Evolutionary conservation across 2,329 filamentous ascomycete species (phyloP).

Genomic region (Orbilia brochopaga): DNA sequence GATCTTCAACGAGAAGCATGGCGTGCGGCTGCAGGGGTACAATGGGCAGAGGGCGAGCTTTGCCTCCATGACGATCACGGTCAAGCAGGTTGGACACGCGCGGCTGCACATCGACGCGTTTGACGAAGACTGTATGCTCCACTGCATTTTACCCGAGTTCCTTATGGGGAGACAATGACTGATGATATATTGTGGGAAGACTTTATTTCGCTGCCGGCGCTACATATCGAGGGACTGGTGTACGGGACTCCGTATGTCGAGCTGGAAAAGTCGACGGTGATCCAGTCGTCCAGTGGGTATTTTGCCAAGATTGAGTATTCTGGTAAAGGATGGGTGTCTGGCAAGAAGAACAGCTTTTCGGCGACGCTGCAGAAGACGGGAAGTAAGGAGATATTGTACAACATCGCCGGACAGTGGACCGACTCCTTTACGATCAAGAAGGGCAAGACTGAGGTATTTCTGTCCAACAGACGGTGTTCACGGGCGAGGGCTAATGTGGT

Average conservation of each 20-base stretch:
- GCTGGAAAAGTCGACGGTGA: constrained; percentile 82
- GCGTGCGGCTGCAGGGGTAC: constrained; percentile 82
- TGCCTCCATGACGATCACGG: constrained; percentile 80
- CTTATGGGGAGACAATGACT: not conserved
- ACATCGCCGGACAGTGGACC: constrained; percentile 88
- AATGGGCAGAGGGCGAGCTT: constrained; percentile 97
- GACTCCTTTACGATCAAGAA: constrained; percentile 79
- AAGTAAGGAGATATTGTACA: constrained; percentile 75
- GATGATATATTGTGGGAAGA: constrained; percentile 57
- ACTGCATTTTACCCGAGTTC: not conserved
- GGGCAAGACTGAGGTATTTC: constrained; percentile 43
- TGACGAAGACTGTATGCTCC: constrained; percentile 59
- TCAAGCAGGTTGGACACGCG: constrained; percentile 93
- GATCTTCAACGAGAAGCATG: constrained; percentile 84
- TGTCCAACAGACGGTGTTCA: not conserved
- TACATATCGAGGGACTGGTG: constrained; percentile 93
- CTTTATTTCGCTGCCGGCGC: constrained; percentile 85
- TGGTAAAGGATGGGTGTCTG: constrained; percentile 91
- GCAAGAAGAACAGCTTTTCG: constrained; percentile 90
- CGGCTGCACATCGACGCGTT: constrained; percentile 62
- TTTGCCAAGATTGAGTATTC: constrained; percentile 90
- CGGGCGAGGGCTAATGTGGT: constrained; percentile 54
- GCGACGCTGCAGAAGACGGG: constrained; percentile 74
- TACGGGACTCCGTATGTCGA: constrained; percentile 88
- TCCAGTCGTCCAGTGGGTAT: constrained; percentile 84